Evolutionary conservation across 257 asterid species (phyloP), one percentile per base, ranked within the genome.

Genomic region (Solanum tacnaense): DNA sequence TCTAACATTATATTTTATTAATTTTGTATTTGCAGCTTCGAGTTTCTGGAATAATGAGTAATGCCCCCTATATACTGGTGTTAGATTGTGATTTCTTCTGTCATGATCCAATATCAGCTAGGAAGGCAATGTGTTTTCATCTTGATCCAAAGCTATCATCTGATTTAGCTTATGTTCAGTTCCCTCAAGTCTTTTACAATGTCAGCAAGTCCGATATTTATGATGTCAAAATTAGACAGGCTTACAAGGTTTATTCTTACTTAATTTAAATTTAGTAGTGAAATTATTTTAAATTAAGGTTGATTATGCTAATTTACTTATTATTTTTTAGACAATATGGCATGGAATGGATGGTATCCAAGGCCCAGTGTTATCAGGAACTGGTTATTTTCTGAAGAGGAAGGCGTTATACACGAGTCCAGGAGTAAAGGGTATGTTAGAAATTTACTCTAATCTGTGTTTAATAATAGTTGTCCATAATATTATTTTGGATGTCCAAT

Each of bases 321-420:
- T 1, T 5, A 15, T 0, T 15, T 20, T 32, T 34, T 86, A 95
- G 98, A 95, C 97, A 2, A 94, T 93, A 90, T 94, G 92, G 88
- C 98, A 94, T 91, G 98, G 98, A 49, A 94, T 95, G 97, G 98
- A 95, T 88, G 98, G 98, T 41, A 21, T 89, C 76, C 91, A 92
- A 5, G 98, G 98, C 85, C 87, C 95, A 0, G 93, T 91, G 7
- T 92, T 98, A 35, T 60, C 98, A 0, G 98, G 98, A 15, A 93
- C 97, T 0, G 98, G 98, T 18, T 95, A 94, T 90, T 95, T 90
- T 88, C 29, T 95, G 89, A 93, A 91, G 91, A 95, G 93, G 88
- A 93, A 91, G 87, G 91, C 98, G 16, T 87, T 11, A 4, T 84
- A 62, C 58, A 58, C 76, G 15, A 60, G 58, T 25, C 73, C 76